Conservation (phyloP, 1,284 basidiomycete genomes). For the Papiliotrema nemorosa region DNA sequence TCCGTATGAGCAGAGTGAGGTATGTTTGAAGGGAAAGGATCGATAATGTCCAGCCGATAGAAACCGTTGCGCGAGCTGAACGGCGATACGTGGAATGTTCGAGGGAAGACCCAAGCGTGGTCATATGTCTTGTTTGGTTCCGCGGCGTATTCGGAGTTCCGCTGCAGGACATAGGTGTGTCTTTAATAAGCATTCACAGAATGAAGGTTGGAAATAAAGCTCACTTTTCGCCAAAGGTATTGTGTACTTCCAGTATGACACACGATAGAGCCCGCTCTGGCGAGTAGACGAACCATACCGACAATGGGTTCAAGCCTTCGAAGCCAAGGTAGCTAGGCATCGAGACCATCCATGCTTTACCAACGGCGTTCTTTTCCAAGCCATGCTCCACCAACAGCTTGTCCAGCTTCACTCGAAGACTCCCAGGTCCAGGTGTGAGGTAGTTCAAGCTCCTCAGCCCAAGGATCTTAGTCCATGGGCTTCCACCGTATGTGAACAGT, state of each 20-base stretch:
- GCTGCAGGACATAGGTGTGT: slow-evolving; percentile 24
- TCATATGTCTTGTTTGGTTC: slow-evolving; percentile 42
- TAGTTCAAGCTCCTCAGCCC: slow-evolving; percentile 56
- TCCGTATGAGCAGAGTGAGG: slow-evolving; percentile 25
- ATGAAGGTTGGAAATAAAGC: slow-evolving; percentile 31
- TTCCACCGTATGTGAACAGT: slow-evolving; percentile 26
- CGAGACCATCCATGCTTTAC: slow-evolving; percentile 66
- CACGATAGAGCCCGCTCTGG: slow-evolving; percentile 49
- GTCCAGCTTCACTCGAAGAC: slow-evolving; percentile 21
- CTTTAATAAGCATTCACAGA: slow-evolving; percentile 7
- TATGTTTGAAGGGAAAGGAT: slow-evolving; percentile 47
- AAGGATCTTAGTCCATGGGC: slow-evolving; percentile 41
- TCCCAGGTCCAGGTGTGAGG: slow-evolving; percentile 49
- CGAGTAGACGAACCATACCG: slow-evolving; percentile 66
- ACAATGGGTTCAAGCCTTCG: slow-evolving; percentile 71
- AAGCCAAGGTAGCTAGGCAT: slow-evolving; percentile 68
- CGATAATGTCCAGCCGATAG: slow-evolving; percentile 57
- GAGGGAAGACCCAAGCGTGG: slow-evolving; percentile 67
- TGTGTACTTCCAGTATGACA: slow-evolving; percentile 69
- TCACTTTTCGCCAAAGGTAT: slow-evolving; percentile 72
- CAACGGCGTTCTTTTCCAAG: slow-evolving; percentile 31
- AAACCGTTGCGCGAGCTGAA: slow-evolving; percentile 72
- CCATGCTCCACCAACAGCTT: slow-evolving; percentile 16
- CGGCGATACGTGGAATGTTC: slow-evolving; percentile 74
- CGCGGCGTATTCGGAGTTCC: slow-evolving; percentile 8